These are phyloP conservation scores for Macrolepiota fuliginosa DNA, from an alignment of 768 basidiomycete species.

Conservation along the genomic window DNA sequence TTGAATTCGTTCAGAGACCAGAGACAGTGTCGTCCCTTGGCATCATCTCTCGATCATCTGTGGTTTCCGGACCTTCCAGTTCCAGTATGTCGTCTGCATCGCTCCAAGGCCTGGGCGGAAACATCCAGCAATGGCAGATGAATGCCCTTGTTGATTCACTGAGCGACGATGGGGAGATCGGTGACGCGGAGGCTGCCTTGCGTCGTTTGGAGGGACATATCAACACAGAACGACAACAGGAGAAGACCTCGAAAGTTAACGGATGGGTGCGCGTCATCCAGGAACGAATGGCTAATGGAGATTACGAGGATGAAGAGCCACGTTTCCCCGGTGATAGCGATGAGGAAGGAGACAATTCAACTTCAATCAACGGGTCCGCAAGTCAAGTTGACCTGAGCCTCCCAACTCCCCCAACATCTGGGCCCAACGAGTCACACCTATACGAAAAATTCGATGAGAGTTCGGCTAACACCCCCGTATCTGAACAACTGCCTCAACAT, in stretches of 20 bases:
- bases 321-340: conserved; percentile 51
- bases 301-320: conserved; percentile 62
- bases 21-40: conserved; percentile 82
- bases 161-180: conserved; percentile 71
- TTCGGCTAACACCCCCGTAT: conserved; percentile 30
- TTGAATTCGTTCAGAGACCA: conserved; percentile 69
- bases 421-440: conserved; percentile 10
- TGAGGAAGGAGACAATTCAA: conserved; percentile 23
- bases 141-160: conserved; percentile 74
- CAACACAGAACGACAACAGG: conserved; percentile 66
- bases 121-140: conserved; percentile 80
- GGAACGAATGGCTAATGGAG: conserved; percentile 60
- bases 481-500: conserved; percentile 27
- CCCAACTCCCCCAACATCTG: conserved; percentile 14
- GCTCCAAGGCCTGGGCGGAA: conserved; percentile 38
- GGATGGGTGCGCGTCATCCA: conserved; percentile 77
- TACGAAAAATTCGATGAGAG: conserved; percentile 9
- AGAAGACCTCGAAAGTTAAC: conserved; percentile 75
- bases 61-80: conserved; percentile 46
- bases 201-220: conserved; percentile 83
- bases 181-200: conserved; percentile 83
- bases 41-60: conserved; percentile 59
- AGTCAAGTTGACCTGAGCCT: conserved; percentile 14
- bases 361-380: conserved; percentile 18
- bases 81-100: conserved; percentile 40